These are phyloP conservation scores for Alternaria dauci DNA, from an alignment of 2,329 filamentous ascomycete species.

Conservation along the genomic window DNA sequence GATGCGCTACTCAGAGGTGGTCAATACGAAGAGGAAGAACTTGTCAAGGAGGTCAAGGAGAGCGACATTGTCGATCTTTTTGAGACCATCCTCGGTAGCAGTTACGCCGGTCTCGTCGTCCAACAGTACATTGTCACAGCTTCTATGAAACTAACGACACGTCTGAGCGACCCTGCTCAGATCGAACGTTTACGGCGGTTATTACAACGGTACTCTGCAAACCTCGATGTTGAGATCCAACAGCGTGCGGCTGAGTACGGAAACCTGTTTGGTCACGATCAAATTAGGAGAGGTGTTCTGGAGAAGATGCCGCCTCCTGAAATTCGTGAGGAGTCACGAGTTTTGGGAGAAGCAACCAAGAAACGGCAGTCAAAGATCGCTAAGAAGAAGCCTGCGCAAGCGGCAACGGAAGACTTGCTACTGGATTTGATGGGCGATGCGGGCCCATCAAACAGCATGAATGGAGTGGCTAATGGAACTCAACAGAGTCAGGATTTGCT, in stretches of 20 bases:
- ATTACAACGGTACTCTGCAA: constrained; percentile 79
- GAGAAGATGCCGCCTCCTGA: constrained; percentile 98
- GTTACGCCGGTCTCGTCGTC: constrained; percentile 87
- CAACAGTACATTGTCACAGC: constrained; percentile 97
- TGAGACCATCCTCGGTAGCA: constrained; percentile 89
- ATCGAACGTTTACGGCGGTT: constrained; percentile 84
- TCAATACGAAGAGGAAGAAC: constrained; percentile 92
- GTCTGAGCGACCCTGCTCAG: constrained; percentile 83
- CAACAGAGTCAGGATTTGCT: constrained; percentile 80
- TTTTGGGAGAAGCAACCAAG: constrained; percentile 78
- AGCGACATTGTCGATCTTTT: constrained; percentile 94
- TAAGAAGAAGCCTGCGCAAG: constrained; percentile 77
- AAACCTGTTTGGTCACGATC: constrained; percentile 90
- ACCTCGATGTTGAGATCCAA: constrained; percentile 93
- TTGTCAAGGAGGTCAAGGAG: constrained; percentile 83
- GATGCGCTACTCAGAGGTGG: constrained; percentile 88
- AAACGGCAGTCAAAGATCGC: constrained; percentile 62
- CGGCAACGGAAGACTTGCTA: constrained; percentile 88
- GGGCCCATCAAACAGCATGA: constrained; percentile 64
- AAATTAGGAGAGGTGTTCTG: constrained; percentile 86
- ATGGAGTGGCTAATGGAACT: constrained; percentile 63
- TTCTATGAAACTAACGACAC: constrained; percentile 91
- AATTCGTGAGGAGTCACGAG: constrained; percentile 93
- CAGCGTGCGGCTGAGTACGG: constrained; percentile 95
- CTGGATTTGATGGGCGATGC: constrained; percentile 89